Base-by-base conservation (phyloP, 805 yeast genomes). In the Teunomyces stri region DNA sequence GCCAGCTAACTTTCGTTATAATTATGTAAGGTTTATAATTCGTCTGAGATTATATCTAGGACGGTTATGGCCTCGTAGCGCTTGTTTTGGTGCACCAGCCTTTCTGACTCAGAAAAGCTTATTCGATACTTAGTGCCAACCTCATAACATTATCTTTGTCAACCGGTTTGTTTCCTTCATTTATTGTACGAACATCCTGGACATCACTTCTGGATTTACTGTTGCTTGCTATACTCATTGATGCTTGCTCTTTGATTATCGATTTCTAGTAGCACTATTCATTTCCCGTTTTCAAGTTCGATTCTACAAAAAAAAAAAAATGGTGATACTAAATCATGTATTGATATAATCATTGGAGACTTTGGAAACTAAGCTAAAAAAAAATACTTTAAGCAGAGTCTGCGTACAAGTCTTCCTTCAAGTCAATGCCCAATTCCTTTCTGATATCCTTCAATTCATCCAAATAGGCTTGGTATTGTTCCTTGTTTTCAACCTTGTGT, bases 391-490 rank as follows among this genome's bases (percentile, higher is more conserved):
- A 63, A 46, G 65, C 61, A 48, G 62, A 64, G 45, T 59, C 66
- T 55, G 68, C 65, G 56, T 65, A 90, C 64, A 91, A 79, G 61
- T 88, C 96, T 76, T 91, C 97, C 77, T 88, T 88, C 68, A 91
- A 81, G 59, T 92, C 92, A 67, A 91, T 79, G 59, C 97, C 98
- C 62, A 94, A 81, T 70, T 91, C 96, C 69, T 85, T 79, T 78
- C 97, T 89, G 56, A 89, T 81, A 51, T 82, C 94, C 76, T 88
- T 88, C 67, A 94, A 83, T 72, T 92, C 99, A 51, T 88, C 96
- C 60, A 94, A 84, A 80, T 94, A 94, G 55, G 97, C 97, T 62
- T 86, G 81, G 80, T 94, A 94, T 77, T 94, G 98, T 59, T 85
- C 86, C 68, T 81, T 84, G 76, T 85, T 89, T 73, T 92, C 97